Conservation (phyloP, 202 grass and related monocot species). For the Bolboschoenoplectus hybrid region DNA sequence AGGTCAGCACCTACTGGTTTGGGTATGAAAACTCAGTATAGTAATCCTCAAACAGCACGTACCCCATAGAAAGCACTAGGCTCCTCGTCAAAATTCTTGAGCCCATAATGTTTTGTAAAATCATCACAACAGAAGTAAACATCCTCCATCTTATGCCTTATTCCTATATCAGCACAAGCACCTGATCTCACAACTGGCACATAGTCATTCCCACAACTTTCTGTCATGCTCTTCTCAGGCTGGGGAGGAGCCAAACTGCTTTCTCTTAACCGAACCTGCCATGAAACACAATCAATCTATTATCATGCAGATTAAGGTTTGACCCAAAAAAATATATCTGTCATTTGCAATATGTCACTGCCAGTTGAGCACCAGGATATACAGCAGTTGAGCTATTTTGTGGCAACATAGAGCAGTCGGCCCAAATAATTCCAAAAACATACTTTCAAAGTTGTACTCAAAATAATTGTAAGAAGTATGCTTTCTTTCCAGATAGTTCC, state of each 20-base stretch:
- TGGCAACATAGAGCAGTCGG: neutral
- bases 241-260: slow-evolving; percentile 40
- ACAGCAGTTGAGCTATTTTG: neutral
- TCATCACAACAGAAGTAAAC: slow-evolving; percentile 73
- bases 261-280: slow-evolving; percentile 60
- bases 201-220: slow-evolving; percentile 53
- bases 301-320: slow-evolving; percentile 1
- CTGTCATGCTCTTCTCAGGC: slow-evolving; percentile 46
- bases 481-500: no score
- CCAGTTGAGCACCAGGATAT: neutral
- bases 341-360: neutral
- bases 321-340: neutral
- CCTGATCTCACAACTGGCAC: slow-evolving; percentile 76
- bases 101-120: slow-evolving; percentile 67
- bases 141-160: slow-evolving; percentile 80
- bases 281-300: slow-evolving; percentile 17
- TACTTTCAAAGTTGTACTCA: neutral
- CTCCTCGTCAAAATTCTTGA: slow-evolving; percentile 54
- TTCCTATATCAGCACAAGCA: slow-evolving; percentile 79
- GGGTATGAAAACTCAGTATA: slow-evolving; percentile 27
- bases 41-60: slow-evolving; percentile 30
- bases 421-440: neutral
- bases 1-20: neutral
- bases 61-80: slow-evolving; percentile 93
- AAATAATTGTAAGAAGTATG: neutral